Evolutionary conservation across 495 filamentous ascomycete genomes (phyloP).

Genomic region (Trichoderma erinaceum): DNA sequence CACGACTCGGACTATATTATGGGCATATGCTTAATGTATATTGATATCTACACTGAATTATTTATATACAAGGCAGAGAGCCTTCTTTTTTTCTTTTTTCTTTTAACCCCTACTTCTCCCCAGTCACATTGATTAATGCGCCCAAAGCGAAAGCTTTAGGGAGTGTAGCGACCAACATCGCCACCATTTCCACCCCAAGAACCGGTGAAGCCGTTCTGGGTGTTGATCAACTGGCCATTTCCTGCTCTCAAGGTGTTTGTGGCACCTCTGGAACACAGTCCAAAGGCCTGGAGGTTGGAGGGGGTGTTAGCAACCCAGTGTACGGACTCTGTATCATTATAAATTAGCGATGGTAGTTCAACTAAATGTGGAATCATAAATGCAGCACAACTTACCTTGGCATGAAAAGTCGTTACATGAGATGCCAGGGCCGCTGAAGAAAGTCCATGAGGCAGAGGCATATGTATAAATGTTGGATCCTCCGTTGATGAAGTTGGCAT

Average conservation of each 20-base stretch:
- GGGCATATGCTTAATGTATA: not conserved
- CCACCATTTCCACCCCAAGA: conserved; percentile 44
- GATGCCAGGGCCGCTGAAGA: conserved; percentile 51
- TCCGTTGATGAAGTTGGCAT: conserved; percentile 52
- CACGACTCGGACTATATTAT: not conserved
- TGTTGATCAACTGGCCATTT: conserved; percentile 29
- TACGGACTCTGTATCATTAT: conserved; percentile 19
- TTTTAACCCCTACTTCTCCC: not conserved
- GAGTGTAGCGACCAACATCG: conserved; percentile 43
- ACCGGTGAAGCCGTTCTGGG: conserved; percentile 39
- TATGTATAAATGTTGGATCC: conserved; percentile 50
- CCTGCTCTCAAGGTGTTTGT: conserved; percentile 24
- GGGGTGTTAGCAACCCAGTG: conserved; percentile 33
- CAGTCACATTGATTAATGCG: not conserved
- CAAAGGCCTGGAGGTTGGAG: conserved; percentile 32
- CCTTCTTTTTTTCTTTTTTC: no score
- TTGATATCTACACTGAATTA: not conserved
- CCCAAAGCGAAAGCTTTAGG: not conserved
- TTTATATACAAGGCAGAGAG: not conserved
- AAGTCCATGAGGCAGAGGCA: conserved; percentile 61
- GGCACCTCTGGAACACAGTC: conserved; percentile 34
- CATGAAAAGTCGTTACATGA: conserved; percentile 29
- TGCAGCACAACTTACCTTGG: conserved; percentile 23
- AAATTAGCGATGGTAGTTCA: not conserved
- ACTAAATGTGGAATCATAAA: not conserved